These are phyloP conservation scores for Fusarium foetens DNA, from an alignment of 2,329 filamentous ascomycete genomes.

Conservation along the genomic window DNA sequence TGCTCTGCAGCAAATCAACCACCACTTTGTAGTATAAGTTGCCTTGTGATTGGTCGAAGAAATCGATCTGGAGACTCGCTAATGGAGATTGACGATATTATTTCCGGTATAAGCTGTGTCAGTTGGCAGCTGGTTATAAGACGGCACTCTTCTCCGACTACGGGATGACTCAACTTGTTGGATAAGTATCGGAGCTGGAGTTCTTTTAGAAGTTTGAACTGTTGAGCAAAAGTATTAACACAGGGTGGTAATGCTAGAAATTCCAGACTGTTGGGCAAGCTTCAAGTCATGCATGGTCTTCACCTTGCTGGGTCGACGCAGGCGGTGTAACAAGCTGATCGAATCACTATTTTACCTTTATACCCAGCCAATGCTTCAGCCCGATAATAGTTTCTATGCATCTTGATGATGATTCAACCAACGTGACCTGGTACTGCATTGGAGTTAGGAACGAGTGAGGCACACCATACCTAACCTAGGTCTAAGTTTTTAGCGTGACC, in stretches of 20 bases:
- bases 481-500: not conserved
- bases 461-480: not conserved
- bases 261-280: not conserved
- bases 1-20: not conserved
- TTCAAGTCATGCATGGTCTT: not conserved
- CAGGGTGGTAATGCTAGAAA: too few species aligned
- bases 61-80: not conserved
- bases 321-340: not conserved
- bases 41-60: not conserved
- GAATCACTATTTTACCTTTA: not conserved
- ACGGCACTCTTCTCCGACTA: not conserved
- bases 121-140: not conserved
- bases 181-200: not conserved
- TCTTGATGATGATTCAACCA: not conserved
- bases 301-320: not conserved
- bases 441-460: not conserved
- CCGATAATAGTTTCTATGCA: not conserved
- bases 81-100: not conserved
- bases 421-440: not conserved
- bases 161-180: not conserved
- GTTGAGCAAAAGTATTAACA: not conserved
- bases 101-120: conserved; percentile 1
- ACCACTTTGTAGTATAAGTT: not conserved
- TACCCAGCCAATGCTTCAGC: not conserved
- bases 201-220: not conserved